Conservation (phyloP, 352 stramenopile genomes). For the Plasmopara halstedii region DNA sequence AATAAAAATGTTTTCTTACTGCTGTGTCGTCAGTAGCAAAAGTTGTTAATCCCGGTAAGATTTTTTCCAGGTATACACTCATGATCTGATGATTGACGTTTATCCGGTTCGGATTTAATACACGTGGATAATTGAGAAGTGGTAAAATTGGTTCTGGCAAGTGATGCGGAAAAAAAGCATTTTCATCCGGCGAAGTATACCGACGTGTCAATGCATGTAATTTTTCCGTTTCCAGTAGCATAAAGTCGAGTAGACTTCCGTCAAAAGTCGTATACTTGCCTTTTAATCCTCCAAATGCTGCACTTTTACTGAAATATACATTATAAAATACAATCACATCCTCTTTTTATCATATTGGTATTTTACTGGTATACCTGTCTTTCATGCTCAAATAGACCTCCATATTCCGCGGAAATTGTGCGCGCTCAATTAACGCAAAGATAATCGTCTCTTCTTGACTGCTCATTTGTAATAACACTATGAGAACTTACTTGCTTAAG, state of each 20-base stretch:
- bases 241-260: constrained; percentile 91
- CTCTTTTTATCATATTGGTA: no score
- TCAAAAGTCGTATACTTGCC: constrained; percentile 83
- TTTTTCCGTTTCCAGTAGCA: constrained; percentile 96
- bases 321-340: no score
- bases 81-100: constrained; percentile 98
- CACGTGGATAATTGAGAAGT: constrained; percentile 87
- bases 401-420: constrained; percentile 93
- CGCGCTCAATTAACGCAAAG: constrained; percentile 98
- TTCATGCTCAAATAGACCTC: constrained; percentile 92
- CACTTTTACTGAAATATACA: constrained; percentile 33
- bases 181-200: constrained; percentile 98
- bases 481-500: neutral
- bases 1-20: constrained; percentile 16
- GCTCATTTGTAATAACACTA: neutral
- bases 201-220: constrained; percentile 90
- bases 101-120: constrained; percentile 92
- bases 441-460: constrained; percentile 98
- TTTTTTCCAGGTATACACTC: constrained; percentile 93
- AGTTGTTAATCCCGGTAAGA: constrained; percentile 88
- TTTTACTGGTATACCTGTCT: no score
- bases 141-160: constrained; percentile 89
- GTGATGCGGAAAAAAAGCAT: constrained; percentile 94
- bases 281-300: constrained; percentile 69
- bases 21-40: constrained; percentile 84